Evolutionary conservation across 139 green algal species (phyloP), one percentile per base, ranked within the genome.

Genomic region (Auxenochlorella pyrenoidosa): DNA sequence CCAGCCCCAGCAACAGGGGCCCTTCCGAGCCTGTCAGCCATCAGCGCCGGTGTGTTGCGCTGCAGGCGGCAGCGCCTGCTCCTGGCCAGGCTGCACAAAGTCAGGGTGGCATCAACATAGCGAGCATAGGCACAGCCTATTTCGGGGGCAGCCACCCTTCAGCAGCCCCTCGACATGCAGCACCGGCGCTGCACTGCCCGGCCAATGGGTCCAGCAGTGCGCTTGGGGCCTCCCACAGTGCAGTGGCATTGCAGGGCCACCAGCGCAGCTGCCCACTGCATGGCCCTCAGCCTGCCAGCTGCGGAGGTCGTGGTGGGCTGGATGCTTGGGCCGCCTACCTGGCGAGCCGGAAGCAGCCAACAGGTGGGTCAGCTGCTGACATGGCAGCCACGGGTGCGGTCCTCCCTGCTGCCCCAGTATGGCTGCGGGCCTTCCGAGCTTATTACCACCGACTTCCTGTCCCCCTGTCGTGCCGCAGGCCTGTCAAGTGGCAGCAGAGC

Each of bases 281-380:
- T 3, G 40, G 38, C 22, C 5, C 21, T 21, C 30, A 19, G 32
- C 30, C 66, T 38, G 73, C 21, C 73, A 54, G 19, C 38, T 28
- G 71, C 71, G 36, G 21, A n/a, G 73, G 73, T 40, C 38, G 66
- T 32, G 16, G 66, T 34, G 40, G 40, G 36, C 58, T 84, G 79
- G 79, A 84, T 28, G 36, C 75, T 58, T 84, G 79, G 79, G 34
- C 54, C 1, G 79, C 79, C 38, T 84, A 84, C 26, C 58, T 84
- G 58, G 79, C 79, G 28, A 47, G 30, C 79, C 51, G 79, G 38
- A n/a, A 32, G 72, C 72, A 34, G n/a, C 43, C 75, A 41, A 32
- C 76, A 38, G 47, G 24, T 3, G 72, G 38, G 75, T 24, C 43
- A 65, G 43, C 40, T 18, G 22, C 1, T 54, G 47, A 10, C 6